Conservation (phyloP, 345 rosid species). For the Turnera subulata region DNA sequence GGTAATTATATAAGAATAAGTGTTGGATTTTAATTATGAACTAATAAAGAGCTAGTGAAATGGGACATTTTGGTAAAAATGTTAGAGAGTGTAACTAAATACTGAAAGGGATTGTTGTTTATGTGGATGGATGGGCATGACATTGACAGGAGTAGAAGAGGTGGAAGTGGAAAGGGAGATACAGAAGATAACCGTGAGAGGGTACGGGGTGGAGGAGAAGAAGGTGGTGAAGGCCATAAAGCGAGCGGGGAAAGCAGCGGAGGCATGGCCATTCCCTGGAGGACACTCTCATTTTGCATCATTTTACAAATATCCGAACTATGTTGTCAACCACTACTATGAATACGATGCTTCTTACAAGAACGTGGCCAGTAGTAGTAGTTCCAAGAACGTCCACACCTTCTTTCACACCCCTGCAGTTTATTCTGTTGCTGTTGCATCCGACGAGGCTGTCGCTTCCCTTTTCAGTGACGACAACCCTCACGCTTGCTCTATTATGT, state of each 20-base stretch:
- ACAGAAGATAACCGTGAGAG: constrained; percentile 73
- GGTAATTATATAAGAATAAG: too few relatives aligned
- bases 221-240: constrained; percentile 22
- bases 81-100: neutral
- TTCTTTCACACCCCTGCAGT: constrained; percentile 20
- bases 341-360: constrained; percentile 24
- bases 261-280: constrained; percentile 88
- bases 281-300: constrained; percentile 67
- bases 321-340: constrained; percentile 65
- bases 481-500: constrained; percentile 71
- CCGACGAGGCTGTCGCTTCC: constrained; percentile 78
- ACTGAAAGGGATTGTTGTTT: neutral
- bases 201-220: constrained; percentile 48
- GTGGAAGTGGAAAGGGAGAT: constrained; percentile 84
- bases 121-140: neutral
- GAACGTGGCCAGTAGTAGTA: neutral
- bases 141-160: constrained; percentile 64
- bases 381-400: constrained; percentile 10
- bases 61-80: neutral
- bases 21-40: too few relatives aligned
- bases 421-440: constrained; percentile 68
- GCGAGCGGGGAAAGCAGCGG: constrained; percentile 57
- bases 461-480: constrained; percentile 90
- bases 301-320: constrained; percentile 73
- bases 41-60: too few relatives aligned